Evolutionary conservation across 768 basidiomycete species (phyloP).

Genomic region (Hypsizygus marmoreus): DNA sequence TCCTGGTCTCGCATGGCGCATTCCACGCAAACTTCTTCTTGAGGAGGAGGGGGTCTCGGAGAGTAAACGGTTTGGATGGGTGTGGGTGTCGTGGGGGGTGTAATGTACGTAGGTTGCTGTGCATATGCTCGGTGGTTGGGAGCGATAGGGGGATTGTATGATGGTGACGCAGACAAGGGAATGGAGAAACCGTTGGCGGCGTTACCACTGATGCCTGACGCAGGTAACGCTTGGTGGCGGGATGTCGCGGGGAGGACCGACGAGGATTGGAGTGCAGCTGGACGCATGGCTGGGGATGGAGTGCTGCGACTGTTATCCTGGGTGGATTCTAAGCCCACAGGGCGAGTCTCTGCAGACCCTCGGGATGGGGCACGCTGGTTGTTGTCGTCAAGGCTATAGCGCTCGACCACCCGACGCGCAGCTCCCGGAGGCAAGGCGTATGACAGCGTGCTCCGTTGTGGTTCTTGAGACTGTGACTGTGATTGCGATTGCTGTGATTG

Average conservation of each 20-base stretch:
- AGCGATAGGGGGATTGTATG: constrained; percentile 66
- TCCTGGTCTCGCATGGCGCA: constrained; percentile 99
- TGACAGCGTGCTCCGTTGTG: constrained; percentile 40
- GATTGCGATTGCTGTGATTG: constrained; percentile 32
- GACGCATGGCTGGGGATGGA: constrained; percentile 24
- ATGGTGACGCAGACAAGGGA: constrained; percentile 58
- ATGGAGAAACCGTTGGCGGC: constrained; percentile 44
- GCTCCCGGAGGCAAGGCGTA: constrained; percentile 46
- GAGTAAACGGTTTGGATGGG: constrained; percentile 65
- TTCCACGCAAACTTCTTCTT: constrained; percentile 91
- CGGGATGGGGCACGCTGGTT: constrained; percentile 35
- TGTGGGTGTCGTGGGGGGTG: constrained; percentile 50
- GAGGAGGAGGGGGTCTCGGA: constrained; percentile 54
- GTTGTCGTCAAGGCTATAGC: constrained; percentile 54
- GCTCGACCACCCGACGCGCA: constrained; percentile 49
- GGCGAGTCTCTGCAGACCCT: constrained; percentile 34
- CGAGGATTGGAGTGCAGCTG: constrained; percentile 18
- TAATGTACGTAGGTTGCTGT: constrained; percentile 79
- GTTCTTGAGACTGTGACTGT: constrained; percentile 33
- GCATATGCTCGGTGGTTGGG: constrained; percentile 66
- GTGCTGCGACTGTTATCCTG: constrained; percentile 29
- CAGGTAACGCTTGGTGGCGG: constrained; percentile 47
- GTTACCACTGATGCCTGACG: constrained; percentile 32
- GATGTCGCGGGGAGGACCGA: constrained; percentile 35
- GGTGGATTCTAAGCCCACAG: constrained; percentile 29